Percentiles rank a stretch among this genome's conserved stretches.
These are phyloP conservation scores for Geranomyces variabilis DNA, from an alignment of 192 early-diverging fungal species.

Conservation along the genomic window DNA sequence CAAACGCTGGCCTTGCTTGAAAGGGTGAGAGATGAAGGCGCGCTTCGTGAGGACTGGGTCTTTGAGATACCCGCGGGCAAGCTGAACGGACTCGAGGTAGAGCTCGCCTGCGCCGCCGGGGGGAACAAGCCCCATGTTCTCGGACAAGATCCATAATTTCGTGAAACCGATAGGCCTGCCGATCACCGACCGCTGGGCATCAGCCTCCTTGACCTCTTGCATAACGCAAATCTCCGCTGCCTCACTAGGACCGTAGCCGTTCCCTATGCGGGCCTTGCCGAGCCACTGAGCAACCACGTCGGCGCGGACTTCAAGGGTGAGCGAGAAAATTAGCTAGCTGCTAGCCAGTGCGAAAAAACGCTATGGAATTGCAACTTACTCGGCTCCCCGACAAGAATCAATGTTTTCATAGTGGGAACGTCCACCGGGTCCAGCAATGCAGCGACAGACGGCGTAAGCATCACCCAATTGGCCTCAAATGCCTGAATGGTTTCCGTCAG, in stretches of 20 bases:
- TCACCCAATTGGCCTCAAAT: neutral
- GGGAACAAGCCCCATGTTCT: conserved; percentile 35
- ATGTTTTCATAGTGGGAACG: neutral
- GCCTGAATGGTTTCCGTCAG: neutral
- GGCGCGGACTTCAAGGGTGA: too few species aligned
- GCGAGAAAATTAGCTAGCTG: too few species aligned
- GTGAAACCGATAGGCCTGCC: conserved; percentile 38
- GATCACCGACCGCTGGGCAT: conserved; percentile 24
- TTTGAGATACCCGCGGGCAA: conserved; percentile 50
- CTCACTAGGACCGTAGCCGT: too few species aligned
- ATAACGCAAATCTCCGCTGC: too few species aligned
- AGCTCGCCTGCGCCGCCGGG: conserved; percentile 49
- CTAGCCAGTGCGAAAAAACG: too few species aligned
- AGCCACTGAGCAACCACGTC: too few species aligned
- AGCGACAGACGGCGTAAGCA: conserved; percentile 22
- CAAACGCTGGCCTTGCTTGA: conserved; percentile 7
- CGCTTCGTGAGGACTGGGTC: conserved; percentile 38
- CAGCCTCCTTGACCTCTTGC: conserved; percentile 4
- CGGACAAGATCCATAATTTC: conserved; percentile 38
- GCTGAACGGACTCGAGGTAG: conserved; percentile 44
- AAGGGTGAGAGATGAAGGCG: conserved; percentile 39
- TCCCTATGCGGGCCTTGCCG: too few species aligned
- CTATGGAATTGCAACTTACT: too few species aligned
- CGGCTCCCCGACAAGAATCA: conserved; percentile 20
- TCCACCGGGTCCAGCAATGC: neutral